phyloP scores from a whole-genome alignment of 257 asterid species.

The Agastache rugosa region DNA sequence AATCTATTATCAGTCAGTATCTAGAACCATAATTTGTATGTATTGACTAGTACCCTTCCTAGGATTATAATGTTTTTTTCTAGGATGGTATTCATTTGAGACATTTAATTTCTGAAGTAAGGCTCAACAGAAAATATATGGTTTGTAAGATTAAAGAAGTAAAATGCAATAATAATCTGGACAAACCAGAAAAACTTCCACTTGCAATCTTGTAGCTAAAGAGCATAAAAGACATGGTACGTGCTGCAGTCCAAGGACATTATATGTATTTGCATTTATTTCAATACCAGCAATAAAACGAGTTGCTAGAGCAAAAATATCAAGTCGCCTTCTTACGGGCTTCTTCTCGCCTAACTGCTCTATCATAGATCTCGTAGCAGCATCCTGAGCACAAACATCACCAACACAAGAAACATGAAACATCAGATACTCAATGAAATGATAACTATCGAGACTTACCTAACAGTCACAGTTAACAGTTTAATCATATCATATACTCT shows the following conservation, averaged over 20 bases:
- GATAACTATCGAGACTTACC: neutral
- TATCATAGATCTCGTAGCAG: constrained; percentile 58
- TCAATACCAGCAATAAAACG: constrained; percentile 24
- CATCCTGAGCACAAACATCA: constrained; percentile 46
- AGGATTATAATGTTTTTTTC: no score
- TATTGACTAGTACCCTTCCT: no score
- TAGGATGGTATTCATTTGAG: neutral
- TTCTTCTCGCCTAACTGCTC: constrained; percentile 47
- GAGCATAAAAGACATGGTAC: neutral
- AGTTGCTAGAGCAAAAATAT: constrained; percentile 12
- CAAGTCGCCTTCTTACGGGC: constrained; percentile 43
- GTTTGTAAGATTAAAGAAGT: neutral
- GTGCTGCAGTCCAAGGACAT: neutral
- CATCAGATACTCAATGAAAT: neutral
- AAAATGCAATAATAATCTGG: neutral
- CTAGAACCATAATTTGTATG: no score
- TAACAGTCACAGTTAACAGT: neutral
- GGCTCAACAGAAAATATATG: neutral
- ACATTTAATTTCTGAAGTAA: neutral
- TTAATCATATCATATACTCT: neutral
- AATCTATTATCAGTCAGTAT: no score
- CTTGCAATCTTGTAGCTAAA: neutral
- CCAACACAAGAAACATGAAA: constrained; percentile 7
- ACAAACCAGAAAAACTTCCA: neutral
- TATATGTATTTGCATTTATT: constrained; percentile 31